Conservation (phyloP, 768 basidiomycete genomes). For the Leucocoprinus sp. region DNA sequence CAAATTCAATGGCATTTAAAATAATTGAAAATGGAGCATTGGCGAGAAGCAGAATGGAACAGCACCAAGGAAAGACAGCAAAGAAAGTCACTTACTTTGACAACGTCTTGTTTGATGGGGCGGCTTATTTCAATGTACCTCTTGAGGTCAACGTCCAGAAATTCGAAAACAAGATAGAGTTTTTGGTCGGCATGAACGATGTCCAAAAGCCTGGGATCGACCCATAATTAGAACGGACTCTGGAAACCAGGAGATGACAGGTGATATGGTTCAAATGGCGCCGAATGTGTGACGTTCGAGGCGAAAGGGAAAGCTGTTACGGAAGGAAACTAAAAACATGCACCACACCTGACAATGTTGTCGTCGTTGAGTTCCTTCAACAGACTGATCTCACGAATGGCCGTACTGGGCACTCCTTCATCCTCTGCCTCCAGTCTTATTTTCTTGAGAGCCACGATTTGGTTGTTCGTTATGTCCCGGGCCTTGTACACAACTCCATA, state of each 20-base stretch:
- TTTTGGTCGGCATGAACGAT: conserved; percentile 97
- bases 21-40: not conserved
- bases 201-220: conserved; percentile 67
- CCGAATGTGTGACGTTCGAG: conserved; percentile 8
- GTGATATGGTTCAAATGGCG: conserved; percentile 9
- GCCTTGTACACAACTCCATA: conserved; percentile 99
- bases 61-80: conserved; percentile 12
- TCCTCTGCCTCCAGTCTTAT: conserved; percentile 97
- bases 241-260: conserved; percentile 3
- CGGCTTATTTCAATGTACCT: conserved; percentile 91
- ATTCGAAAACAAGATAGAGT: conserved; percentile 96
- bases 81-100: conserved; percentile 55
- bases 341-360: conserved; percentile 80
- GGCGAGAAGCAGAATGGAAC: conserved; percentile 9
- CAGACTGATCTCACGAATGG: conserved; percentile 95
- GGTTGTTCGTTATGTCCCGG: conserved; percentile 65
- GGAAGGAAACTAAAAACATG: conserved; percentile 1
- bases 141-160: conserved; percentile 94
- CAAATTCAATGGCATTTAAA: not conserved
- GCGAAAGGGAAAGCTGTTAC: conserved; percentile 1
- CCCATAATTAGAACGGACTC: conserved; percentile 1
- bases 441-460: conserved; percentile 96
- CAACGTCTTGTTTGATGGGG: conserved; percentile 65
- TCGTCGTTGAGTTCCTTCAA: conserved; percentile 95
- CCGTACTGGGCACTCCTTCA: conserved; percentile 96